phyloP scores from a whole-genome alignment of 1,284 basidiomycete genomes.

The Apiotrichum mycotoxinovorans region DNA sequence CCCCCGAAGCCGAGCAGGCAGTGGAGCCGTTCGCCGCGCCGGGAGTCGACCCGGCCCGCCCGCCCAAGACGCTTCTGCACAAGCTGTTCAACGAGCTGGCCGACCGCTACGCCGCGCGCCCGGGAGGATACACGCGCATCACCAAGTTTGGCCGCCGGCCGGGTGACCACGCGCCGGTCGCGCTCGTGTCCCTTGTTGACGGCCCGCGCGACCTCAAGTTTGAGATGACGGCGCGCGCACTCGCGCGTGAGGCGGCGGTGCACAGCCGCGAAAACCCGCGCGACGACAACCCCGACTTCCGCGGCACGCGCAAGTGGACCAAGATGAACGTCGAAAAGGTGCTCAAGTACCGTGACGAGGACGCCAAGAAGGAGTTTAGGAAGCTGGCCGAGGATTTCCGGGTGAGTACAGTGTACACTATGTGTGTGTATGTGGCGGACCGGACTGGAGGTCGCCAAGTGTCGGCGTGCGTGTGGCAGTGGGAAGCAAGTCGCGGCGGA shows the following conservation, averaged over 20 bases:
- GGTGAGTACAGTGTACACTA: slow-evolving; percentile 38
- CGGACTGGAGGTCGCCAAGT: no score
- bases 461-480: no score
- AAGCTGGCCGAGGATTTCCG: slow-evolving; percentile 45
- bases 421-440: no score
- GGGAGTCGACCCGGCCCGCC: slow-evolving; percentile 38
- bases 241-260: slow-evolving; percentile 63
- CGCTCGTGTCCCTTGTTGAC: slow-evolving; percentile 91
- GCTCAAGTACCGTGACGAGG: slow-evolving; percentile 45
- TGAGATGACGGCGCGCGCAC: slow-evolving; percentile 76
- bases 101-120: slow-evolving; percentile 72
- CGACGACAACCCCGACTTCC: not conserved
- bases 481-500: no score
- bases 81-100: slow-evolving; percentile 81
- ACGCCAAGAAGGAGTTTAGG: slow-evolving; percentile 43
- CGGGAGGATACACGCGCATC: slow-evolving; percentile 94
- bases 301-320: slow-evolving; percentile 3
- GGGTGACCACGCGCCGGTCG: slow-evolving; percentile 91
- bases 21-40: slow-evolving; percentile 8
- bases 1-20: slow-evolving; percentile 16
- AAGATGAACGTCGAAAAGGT: slow-evolving; percentile 32
- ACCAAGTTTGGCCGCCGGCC: slow-evolving; percentile 81
- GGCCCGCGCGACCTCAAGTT: slow-evolving; percentile 82
- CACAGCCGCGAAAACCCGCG: not conserved
- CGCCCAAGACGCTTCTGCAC: slow-evolving; percentile 59